Evolutionary conservation across 495 filamentous ascomycete genomes (phyloP).

Genomic region (Glonium stellatum): DNA sequence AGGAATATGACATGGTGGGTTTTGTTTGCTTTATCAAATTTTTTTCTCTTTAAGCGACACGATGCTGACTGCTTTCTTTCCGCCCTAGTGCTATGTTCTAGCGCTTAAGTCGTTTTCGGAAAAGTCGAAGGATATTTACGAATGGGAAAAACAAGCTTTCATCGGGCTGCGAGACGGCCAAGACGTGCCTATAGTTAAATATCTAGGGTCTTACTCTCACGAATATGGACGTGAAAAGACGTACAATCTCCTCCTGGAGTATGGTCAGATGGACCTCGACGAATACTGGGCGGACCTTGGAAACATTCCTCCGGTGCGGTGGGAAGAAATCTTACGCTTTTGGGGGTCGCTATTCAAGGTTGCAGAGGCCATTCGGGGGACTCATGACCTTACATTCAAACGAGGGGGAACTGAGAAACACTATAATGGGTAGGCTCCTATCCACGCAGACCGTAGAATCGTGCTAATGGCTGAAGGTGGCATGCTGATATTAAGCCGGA

Average conservation of each 20-base stretch:
- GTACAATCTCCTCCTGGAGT: slow-evolving; percentile 37
- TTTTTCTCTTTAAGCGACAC: background rate
- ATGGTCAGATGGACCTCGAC: slow-evolving; percentile 36
- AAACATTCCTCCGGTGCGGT: background rate
- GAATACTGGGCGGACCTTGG: slow-evolving; percentile 29
- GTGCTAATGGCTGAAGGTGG: slow-evolving; percentile 26
- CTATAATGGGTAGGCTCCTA: slow-evolving; percentile 5
- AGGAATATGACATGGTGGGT: slow-evolving; percentile 3
- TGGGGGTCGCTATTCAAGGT: slow-evolving; percentile 37
- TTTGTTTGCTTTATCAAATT: too few relatives aligned
- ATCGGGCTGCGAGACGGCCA: slow-evolving; percentile 13
- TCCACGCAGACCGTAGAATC: background rate
- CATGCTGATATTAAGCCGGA: slow-evolving; percentile 41
- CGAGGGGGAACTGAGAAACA: background rate
- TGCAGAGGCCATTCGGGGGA: slow-evolving; percentile 29
- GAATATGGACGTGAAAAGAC: slow-evolving; percentile 2
- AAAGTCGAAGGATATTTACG: slow-evolving; percentile 23
- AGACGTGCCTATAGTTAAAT: slow-evolving; percentile 30
- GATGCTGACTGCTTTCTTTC: background rate
- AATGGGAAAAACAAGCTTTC: slow-evolving; percentile 34
- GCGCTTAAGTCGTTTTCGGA: slow-evolving; percentile 33
- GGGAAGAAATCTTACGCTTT: slow-evolving; percentile 23
- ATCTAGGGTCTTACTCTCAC: slow-evolving; percentile 26
- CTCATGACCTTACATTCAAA: slow-evolving; percentile 30
- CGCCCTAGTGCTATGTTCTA: slow-evolving; percentile 33